Evolutionary conservation across 139 green algal genomes (phyloP).

Genomic region (Chlamydomonas sp.): DNA sequence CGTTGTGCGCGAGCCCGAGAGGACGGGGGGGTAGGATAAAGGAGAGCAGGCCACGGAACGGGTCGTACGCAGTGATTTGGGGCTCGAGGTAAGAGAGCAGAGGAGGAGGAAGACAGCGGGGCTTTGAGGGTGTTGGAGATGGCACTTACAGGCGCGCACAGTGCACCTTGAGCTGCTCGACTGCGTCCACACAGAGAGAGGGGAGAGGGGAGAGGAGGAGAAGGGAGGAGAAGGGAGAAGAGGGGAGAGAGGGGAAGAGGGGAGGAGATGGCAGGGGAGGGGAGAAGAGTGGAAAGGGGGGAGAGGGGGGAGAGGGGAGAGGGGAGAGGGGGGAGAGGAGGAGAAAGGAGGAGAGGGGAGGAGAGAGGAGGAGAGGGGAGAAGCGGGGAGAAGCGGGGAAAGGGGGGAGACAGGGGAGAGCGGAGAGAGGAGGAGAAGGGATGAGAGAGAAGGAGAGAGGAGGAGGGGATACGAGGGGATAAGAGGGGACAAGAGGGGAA

Average conservation of each 20-base stretch:
- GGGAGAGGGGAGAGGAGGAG: conserved; percentile 92
- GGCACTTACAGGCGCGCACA: too few species aligned
- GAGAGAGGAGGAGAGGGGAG: not conserved
- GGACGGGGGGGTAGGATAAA: too few species aligned
- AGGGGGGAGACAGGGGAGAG: not conserved
- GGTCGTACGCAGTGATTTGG: too few species aligned
- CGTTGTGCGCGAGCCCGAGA: too few species aligned
- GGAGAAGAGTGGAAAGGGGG: not conserved
- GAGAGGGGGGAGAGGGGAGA: too few species aligned
- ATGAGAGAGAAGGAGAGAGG: not conserved
- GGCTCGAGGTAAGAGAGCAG: too few species aligned
- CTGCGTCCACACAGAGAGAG: conserved; percentile 96
- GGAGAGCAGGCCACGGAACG: too few species aligned
- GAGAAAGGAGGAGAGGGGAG: not conserved
- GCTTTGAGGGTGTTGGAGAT: too few species aligned
- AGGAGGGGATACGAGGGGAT: not conserved
- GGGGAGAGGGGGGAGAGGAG: not conserved
- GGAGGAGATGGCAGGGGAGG: not conserved
- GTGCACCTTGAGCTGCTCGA: too few species aligned
- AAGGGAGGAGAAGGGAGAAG: not conserved
- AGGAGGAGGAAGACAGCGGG: too few species aligned
- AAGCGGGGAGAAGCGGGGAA: not conserved
- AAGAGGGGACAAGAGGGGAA: not conserved
- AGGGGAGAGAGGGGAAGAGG: not conserved
- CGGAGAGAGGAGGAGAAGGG: not conserved